These are phyloP conservation scores for Saturnispora dispora DNA, from an alignment of 805 yeast species.

Conservation along the genomic window DNA sequence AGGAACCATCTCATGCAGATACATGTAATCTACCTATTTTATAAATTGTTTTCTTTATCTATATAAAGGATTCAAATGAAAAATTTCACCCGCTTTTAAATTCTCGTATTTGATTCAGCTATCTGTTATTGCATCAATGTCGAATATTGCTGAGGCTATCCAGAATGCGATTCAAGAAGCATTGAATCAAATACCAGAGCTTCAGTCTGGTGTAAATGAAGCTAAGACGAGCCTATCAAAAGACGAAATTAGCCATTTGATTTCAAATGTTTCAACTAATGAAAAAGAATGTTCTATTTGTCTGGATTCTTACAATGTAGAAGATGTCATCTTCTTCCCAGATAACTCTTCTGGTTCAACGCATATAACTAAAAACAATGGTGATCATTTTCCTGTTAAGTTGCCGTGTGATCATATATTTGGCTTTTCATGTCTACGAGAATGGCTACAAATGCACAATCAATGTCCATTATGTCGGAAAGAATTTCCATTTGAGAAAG, in stretches of 20 bases:
- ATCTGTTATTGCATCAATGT: not conserved
- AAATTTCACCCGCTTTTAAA: not conserved
- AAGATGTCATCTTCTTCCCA: slow-evolving; percentile 7
- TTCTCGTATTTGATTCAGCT: not conserved
- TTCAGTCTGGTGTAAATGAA: not conserved
- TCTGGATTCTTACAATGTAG: slow-evolving; percentile 1
- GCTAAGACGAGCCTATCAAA: not conserved
- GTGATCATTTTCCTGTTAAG: slow-evolving; percentile 51
- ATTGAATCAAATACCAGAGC: not conserved
- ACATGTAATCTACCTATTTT: not conserved
- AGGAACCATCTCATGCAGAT: not conserved
- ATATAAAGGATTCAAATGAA: slow-evolving; percentile 7
- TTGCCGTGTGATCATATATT: slow-evolving; percentile 85
- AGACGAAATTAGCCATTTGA: not conserved
- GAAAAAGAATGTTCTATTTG: slow-evolving; percentile 1
- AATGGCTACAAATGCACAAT: slow-evolving; percentile 68
- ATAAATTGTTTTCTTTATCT: not conserved
- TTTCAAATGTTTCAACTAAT: not conserved
- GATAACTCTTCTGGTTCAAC: slow-evolving; percentile 7
- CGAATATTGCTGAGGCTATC: not conserved
- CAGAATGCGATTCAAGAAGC: not conserved
- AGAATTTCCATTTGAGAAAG: slow-evolving; percentile 17
- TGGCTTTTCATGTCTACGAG: slow-evolving; percentile 71
- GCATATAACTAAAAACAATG: slow-evolving; percentile 8
- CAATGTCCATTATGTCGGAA: slow-evolving; percentile 85